Percentiles rank a stretch among this genome's conserved stretches.
These are phyloP conservation scores for Mortierella claussenii DNA, from an alignment of 192 early-diverging fungal genomes.

Conservation along the genomic window DNA sequence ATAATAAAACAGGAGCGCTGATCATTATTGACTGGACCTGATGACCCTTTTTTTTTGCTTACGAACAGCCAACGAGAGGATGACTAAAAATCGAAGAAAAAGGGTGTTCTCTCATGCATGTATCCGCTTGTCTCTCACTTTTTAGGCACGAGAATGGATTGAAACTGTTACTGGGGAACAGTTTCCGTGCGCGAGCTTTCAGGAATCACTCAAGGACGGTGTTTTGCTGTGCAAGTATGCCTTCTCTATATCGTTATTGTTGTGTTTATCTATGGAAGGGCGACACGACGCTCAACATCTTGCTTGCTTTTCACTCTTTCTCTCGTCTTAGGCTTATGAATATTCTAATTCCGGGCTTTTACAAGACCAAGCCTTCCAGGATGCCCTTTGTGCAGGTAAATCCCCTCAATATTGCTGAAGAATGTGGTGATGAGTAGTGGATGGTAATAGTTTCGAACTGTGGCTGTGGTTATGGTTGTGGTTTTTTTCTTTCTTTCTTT, in stretches of 20 bases:
- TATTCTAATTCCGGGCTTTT: conserved; percentile 57
- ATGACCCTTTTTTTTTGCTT: no score
- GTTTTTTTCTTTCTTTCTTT: neutral
- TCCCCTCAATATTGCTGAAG: no score
- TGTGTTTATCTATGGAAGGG: neutral
- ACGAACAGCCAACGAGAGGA: neutral
- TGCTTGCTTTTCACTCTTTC: neutral
- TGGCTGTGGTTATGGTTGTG: neutral
- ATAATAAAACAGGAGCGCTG: no score
- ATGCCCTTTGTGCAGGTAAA: conserved; percentile 83
- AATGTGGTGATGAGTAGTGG: no score
- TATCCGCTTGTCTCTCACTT: neutral
- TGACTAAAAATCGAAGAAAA: neutral
- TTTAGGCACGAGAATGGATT: conserved; percentile 75
- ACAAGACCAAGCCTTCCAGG: conserved; percentile 69
- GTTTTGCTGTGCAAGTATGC: conserved; percentile 75
- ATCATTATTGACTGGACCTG: no score
- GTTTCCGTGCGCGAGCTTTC: conserved; percentile 63
- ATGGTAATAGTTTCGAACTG: no score
- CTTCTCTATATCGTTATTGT: neutral
- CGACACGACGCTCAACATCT: neutral
- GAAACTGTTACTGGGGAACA: conserved; percentile 68
- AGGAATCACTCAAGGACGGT: conserved; percentile 78
- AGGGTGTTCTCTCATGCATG: neutral
- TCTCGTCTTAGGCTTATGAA: conserved; percentile 61